These are phyloP conservation scores for Aspergillus funiculosus DNA, from an alignment of 495 filamentous ascomycete species.

Conservation along the genomic window DNA sequence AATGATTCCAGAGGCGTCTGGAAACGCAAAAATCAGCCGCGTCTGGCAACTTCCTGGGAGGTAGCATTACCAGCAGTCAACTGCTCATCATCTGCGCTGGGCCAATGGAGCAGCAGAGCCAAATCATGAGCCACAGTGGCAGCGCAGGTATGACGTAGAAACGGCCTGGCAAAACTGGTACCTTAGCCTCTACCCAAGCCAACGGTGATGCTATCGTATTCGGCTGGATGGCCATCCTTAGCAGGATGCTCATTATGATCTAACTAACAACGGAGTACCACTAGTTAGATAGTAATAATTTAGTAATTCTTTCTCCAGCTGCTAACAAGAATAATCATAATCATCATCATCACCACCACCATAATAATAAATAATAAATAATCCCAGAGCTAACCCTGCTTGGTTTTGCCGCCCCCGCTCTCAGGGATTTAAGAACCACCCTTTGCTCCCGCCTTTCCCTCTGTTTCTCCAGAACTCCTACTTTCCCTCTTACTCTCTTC, in stretches of 20 bases:
- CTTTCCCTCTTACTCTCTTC: neutral
- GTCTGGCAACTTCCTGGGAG: too few species aligned
- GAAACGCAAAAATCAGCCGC: constrained; percentile 1
- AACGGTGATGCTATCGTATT: neutral
- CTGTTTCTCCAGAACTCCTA: neutral
- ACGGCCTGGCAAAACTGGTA: too few species aligned
- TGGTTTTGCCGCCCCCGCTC: constrained; percentile 4
- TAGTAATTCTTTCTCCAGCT: too few species aligned
- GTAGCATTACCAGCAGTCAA: too few species aligned
- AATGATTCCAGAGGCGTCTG: too few species aligned
- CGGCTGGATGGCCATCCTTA: neutral
- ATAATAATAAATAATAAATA: constrained; percentile 8
- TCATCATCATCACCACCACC: too few species aligned
- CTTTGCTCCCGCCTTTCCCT: neutral
- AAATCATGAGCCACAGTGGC: constrained; percentile 8
- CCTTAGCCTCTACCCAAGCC: neutral
- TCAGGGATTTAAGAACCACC: constrained; percentile 9
- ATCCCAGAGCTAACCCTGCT: neutral
- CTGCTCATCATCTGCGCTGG: neutral
- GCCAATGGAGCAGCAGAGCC: neutral
- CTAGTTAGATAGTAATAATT: too few species aligned
- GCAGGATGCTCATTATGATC: too few species aligned
- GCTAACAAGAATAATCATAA: too few species aligned
- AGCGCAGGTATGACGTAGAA: constrained; percentile 10
- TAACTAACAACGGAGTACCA: too few species aligned